These are phyloP conservation scores for Ambrosiella beaveri DNA, from an alignment of 2,329 filamentous ascomycete genomes.

Conservation along the genomic window DNA sequence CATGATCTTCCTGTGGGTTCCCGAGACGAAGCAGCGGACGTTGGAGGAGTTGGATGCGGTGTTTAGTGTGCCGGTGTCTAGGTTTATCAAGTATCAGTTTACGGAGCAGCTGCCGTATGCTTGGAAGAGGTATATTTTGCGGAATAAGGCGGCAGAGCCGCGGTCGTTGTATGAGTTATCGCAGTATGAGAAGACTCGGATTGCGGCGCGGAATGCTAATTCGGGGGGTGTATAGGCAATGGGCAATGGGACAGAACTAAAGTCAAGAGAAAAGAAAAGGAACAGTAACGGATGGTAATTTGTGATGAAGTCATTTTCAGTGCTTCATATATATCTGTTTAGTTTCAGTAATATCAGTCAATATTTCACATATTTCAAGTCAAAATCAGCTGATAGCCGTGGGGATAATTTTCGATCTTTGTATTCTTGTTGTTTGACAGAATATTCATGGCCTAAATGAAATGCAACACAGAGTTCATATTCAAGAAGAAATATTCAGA, in stretches of 20 bases:
- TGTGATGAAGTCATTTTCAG: no score
- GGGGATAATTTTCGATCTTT: no score
- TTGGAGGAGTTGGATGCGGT: constrained; percentile 34
- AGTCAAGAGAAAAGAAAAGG: background rate
- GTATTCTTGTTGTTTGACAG: no score
- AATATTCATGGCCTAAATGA: background rate
- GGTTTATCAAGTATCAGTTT: constrained; percentile 26
- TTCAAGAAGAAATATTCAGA: background rate
- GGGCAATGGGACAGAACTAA: background rate
- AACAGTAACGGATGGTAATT: background rate
- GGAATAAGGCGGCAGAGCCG: constrained; percentile 10
- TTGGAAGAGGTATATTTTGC: constrained; percentile 18
- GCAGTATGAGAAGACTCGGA: constrained; percentile 2
- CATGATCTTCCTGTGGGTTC: constrained; percentile 39
- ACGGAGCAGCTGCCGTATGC: constrained; percentile 23
- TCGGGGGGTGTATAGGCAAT: background rate
- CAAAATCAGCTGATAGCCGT: no score
- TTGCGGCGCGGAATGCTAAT: background rate
- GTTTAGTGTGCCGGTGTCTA: constrained; percentile 26
- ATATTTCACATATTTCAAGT: no score
- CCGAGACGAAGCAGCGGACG: constrained; percentile 40
- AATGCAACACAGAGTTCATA: background rate
- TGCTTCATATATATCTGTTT: no score
- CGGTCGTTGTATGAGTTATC: constrained; percentile 12
- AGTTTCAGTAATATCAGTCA: no score